Conservation (phyloP, 495 filamentous ascomycete genomes). For the Neurospora sp. region DNA sequence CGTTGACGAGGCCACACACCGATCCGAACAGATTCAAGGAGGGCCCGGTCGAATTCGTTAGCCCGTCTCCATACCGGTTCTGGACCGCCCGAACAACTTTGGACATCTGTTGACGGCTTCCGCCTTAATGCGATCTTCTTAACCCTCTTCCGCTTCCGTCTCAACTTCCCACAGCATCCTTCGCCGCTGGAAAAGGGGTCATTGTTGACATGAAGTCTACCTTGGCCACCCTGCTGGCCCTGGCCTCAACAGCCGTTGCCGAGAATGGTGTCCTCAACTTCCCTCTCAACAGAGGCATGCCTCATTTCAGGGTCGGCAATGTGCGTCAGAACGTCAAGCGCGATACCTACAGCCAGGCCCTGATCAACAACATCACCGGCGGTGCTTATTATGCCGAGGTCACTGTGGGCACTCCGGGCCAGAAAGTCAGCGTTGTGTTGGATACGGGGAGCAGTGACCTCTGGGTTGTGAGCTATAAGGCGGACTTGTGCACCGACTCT, state of each 20-base stretch:
- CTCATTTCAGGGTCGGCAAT: slow-evolving; percentile 9
- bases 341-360: slow-evolving; percentile 23
- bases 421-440: slow-evolving; percentile 43
- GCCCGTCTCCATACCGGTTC: not conserved
- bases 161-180: not conserved
- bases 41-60: not conserved
- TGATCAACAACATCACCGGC: slow-evolving; percentile 38
- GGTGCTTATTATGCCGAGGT: slow-evolving; percentile 58
- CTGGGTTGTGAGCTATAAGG: slow-evolving; percentile 47
- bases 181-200: not conserved
- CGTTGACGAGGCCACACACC: not conserved
- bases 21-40: not conserved
- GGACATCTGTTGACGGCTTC: not conserved
- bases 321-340: slow-evolving; percentile 9
- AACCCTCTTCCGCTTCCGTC: not conserved
- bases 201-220: slow-evolving; percentile 10
- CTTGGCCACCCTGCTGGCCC: slow-evolving; percentile 7
- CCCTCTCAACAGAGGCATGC: slow-evolving; percentile 13
- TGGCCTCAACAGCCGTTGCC: slow-evolving; percentile 11
- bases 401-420: slow-evolving; percentile 58
- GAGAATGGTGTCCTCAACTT: slow-evolving; percentile 21
- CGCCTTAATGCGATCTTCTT: not conserved
- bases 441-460: slow-evolving; percentile 86
- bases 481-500: slow-evolving; percentile 32
- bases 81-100: not conserved